Conservation (phyloP, 108 stramenopile genomes). For the Nitzschia sp. region DNA sequence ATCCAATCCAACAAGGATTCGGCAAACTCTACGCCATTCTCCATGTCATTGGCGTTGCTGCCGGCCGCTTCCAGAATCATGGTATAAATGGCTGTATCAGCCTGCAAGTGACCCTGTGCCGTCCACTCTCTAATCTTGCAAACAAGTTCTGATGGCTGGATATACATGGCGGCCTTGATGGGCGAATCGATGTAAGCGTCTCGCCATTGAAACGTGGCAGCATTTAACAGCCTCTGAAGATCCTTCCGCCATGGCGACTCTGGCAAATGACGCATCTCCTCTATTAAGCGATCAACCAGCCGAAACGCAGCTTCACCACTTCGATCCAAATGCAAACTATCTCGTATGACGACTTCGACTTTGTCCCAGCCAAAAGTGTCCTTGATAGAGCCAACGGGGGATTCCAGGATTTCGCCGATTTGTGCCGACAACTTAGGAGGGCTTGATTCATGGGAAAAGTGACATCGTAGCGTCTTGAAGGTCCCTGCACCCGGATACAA, state of each 20-base stretch:
- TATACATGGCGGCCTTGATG: background rate
- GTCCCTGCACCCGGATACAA: too few relatives aligned
- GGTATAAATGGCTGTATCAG: conserved; percentile 6
- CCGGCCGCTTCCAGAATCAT: conserved; percentile 20
- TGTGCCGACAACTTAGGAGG: too few relatives aligned
- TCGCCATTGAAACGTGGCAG: conserved; percentile 5
- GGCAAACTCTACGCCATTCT: conserved; percentile 16
- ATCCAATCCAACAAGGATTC: conserved; percentile 31
- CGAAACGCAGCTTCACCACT: background rate
- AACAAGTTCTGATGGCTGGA: conserved; percentile 11
- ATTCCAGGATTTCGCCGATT: conserved; percentile 14
- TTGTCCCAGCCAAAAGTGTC: conserved; percentile 3
- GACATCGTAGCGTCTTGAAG: too few relatives aligned
- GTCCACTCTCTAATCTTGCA: background rate
- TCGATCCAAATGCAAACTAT: background rate
- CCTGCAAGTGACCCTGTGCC: background rate
- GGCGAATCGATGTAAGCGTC: background rate
- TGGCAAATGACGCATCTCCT: background rate
- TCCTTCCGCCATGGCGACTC: background rate
- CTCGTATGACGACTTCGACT: background rate
- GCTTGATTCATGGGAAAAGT: too few relatives aligned
- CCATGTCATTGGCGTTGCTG: background rate
- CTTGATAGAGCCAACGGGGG: background rate
- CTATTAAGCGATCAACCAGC: conserved; percentile 6
- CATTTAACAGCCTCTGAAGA: conserved; percentile 9